These are phyloP conservation scores for Cryptococcus sp. DNA, from an alignment of 1,284 basidiomycete genomes.

Conservation along the genomic window DNA sequence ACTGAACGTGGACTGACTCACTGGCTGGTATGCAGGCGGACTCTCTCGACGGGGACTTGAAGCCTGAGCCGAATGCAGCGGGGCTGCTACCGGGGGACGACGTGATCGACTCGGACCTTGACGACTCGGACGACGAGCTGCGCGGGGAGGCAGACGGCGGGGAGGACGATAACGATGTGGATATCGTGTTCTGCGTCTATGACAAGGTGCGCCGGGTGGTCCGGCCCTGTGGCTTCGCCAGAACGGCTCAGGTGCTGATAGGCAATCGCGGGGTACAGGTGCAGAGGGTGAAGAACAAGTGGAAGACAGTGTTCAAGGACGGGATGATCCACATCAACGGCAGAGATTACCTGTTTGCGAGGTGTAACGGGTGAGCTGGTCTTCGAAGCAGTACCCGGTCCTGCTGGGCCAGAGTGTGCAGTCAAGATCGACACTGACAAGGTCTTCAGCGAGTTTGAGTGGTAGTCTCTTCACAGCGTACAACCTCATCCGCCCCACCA, in stretches of 20 bases:
- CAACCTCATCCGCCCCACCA: too few species aligned
- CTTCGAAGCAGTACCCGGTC: neutral
- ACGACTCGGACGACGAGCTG: constrained; percentile 75
- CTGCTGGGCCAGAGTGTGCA: too few species aligned
- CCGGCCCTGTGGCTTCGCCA: neutral
- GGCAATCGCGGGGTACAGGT: constrained; percentile 58
- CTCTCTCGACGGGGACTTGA: constrained; percentile 15
- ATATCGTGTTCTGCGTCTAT: constrained; percentile 97
- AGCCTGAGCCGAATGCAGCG: constrained; percentile 49
- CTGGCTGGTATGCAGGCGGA: neutral
- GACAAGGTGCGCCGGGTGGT: constrained; percentile 70
- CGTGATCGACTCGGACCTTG: constrained; percentile 92
- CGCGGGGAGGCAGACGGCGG: constrained; percentile 53
- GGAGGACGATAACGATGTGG: constrained; percentile 57
- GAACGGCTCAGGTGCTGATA: neutral
- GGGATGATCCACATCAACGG: constrained; percentile 97
- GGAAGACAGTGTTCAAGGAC: constrained; percentile 99
- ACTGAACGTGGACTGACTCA: neutral
- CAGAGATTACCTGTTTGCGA: constrained; percentile 94
- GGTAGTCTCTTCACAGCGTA: constrained; percentile 15
- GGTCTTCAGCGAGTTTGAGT: constrained; percentile 34
- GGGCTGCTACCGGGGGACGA: constrained; percentile 58
- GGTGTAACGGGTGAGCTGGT: constrained; percentile 68
- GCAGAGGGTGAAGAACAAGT: constrained; percentile 98
- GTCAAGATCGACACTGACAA: constrained; percentile 3